phyloP scores from a whole-genome alignment of 2,329 filamentous ascomycete species.

The Zymoseptoria ardabiliae region DNA sequence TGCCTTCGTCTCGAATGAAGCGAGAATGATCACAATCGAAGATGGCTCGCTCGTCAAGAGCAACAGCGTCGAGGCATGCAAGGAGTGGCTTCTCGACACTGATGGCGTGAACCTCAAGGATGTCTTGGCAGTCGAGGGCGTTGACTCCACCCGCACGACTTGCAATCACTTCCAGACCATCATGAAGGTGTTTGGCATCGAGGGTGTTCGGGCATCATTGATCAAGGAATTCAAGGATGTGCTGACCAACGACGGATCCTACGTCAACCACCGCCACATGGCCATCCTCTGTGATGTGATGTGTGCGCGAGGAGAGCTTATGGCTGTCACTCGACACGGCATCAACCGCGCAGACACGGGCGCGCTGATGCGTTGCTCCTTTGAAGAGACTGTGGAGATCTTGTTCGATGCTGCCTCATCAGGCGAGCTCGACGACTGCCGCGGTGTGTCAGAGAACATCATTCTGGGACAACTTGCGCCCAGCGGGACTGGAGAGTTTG shows the following conservation, averaged over 20 bases:
- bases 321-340: conserved; percentile 94
- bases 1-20: conserved; percentile 85
- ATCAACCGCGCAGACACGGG: conserved; percentile 98
- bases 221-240: conserved; percentile 86
- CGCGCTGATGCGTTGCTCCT: conserved; percentile 97
- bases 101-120: conserved; percentile 79
- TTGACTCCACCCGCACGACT: conserved; percentile 78
- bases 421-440: conserved; percentile 94
- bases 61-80: conserved; percentile 67
- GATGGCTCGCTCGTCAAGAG: conserved; percentile 68
- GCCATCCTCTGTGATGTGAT: conserved; percentile 94
- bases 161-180: conserved; percentile 96
- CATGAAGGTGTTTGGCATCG: conserved; percentile 91
- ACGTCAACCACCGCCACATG: conserved; percentile 98
- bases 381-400: conserved; percentile 98
- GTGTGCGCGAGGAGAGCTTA: conserved; percentile 89
- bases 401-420: conserved; percentile 89
- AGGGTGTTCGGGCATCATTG: conserved; percentile 80
- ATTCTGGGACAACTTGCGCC: conserved; percentile 97
- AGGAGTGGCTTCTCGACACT: conserved; percentile 94
- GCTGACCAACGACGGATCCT: conserved; percentile 95
- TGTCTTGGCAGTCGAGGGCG: conserved; percentile 78
- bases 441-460: conserved; percentile 96
- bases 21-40: conserved; percentile 56
- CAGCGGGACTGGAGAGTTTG: conserved; percentile 93